Percentiles rank a stretch among this genome's conserved stretches.
These are phyloP conservation scores for Lentinula detonsa DNA, from an alignment of 768 basidiomycete species.

Conservation along the genomic window DNA sequence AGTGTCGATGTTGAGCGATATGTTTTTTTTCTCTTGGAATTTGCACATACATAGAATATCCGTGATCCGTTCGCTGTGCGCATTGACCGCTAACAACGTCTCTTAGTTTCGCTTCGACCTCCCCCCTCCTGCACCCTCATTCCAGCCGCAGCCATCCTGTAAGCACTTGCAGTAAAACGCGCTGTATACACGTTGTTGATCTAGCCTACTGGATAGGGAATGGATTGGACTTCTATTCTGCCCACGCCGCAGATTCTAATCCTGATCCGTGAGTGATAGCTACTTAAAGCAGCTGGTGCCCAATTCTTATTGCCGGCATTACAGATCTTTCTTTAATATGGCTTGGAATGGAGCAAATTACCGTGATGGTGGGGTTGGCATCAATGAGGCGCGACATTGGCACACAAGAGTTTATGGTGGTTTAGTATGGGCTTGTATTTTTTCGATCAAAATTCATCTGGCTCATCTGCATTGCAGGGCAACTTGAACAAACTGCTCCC, in stretches of 20 bases:
- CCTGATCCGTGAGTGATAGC: slow-evolving; percentile 49
- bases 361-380: slow-evolving; percentile 31
- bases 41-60: background rate
- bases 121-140: slow-evolving; percentile 24
- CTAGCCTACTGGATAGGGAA: slow-evolving; percentile 37
- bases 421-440: slow-evolving; percentile 30
- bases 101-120: slow-evolving; percentile 23
- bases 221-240: slow-evolving; percentile 57
- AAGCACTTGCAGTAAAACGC: slow-evolving; percentile 17
- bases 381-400: slow-evolving; percentile 58
- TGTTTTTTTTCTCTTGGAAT: background rate
- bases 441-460: background rate
- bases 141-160: slow-evolving; percentile 50
- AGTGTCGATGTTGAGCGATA: background rate
- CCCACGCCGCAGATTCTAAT: slow-evolving; percentile 40
- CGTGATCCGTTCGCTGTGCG: background rate
- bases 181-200: slow-evolving; percentile 7
- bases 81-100: background rate
- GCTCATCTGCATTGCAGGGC: slow-evolving; percentile 27
- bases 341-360: slow-evolving; percentile 34
- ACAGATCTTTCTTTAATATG: slow-evolving; percentile 52
- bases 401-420: slow-evolving; percentile 64
- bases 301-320: background rate
- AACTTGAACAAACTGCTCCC: slow-evolving; percentile 47
- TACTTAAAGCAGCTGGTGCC: background rate